phyloP scores from a whole-genome alignment of 179 eudicot species.

The Actinidia polygama region DNA sequence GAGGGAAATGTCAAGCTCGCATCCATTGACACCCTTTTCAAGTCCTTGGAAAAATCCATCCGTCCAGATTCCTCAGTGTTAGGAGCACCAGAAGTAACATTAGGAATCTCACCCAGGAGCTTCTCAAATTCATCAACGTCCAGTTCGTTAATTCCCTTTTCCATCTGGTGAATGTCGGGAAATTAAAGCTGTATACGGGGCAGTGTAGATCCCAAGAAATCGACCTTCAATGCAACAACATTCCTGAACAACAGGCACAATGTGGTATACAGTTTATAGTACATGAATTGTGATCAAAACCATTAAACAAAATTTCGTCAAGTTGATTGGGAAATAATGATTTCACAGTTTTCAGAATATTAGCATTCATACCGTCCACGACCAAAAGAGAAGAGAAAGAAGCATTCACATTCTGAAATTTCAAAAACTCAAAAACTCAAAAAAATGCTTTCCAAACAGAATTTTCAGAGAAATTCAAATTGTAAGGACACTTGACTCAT shows the following conservation, averaged over 20 bases:
- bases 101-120: slow-evolving; percentile 45
- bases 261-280: background rate
- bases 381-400: background rate
- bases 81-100: slow-evolving; percentile 30
- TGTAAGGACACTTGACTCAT: no score
- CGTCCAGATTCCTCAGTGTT: slow-evolving; percentile 29
- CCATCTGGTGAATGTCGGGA: slow-evolving; percentile 14
- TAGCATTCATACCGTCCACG: background rate
- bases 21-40: slow-evolving; percentile 17
- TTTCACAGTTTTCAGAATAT: background rate
- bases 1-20: background rate
- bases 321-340: background rate
- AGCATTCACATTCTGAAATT: background rate
- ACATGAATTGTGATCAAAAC: background rate
- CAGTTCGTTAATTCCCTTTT: slow-evolving; percentile 28
- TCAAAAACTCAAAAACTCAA: background rate
- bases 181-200: background rate
- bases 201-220: slow-evolving; percentile 2
- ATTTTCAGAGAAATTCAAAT: background rate
- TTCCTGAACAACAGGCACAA: background rate
- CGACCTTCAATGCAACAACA: background rate
- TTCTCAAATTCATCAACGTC: slow-evolving; percentile 44
- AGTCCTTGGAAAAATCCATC: slow-evolving; percentile 24
- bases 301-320: background rate
- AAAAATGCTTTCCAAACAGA: background rate